phyloP scores from a whole-genome alignment of 768 basidiomycete species.

The Cubamyces sp. region DNA sequence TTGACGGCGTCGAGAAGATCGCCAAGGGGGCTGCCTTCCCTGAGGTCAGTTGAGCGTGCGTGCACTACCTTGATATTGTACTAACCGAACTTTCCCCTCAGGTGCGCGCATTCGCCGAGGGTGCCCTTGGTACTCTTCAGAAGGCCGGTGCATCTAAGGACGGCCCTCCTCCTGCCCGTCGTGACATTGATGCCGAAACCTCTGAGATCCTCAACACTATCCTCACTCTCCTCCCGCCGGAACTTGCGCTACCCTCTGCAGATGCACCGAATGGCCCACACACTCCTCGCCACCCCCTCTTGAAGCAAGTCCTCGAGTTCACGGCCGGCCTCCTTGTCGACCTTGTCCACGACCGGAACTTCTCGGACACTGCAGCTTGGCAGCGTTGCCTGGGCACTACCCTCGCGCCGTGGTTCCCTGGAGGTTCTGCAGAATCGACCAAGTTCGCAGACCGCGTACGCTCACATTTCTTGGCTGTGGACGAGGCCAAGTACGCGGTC shows the following conservation, averaged over 20 bases:
- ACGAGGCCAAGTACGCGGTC: constrained; percentile 68
- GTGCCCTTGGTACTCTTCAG: constrained; percentile 77
- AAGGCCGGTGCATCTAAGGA: constrained; percentile 83
- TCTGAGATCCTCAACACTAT: constrained; percentile 58
- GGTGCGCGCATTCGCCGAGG: constrained; percentile 91
- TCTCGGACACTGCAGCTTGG: constrained; percentile 61
- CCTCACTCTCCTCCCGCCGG: constrained; percentile 60
- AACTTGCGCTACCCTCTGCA: constrained; percentile 46
- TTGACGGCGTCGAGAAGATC: constrained; percentile 90
- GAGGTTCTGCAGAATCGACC: constrained; percentile 46
- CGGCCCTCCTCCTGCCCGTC: constrained; percentile 67
- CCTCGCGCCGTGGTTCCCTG: constrained; percentile 67
- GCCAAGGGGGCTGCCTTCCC: constrained; percentile 93
- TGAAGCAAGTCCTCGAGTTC: constrained; percentile 69
- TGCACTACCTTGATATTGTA: constrained; percentile 7
- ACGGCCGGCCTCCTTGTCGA: constrained; percentile 78
- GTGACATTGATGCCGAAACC: constrained; percentile 70
- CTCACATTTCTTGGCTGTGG: constrained; percentile 75
- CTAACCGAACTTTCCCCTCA: constrained; percentile 31
- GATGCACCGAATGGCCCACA: constrained; percentile 54
- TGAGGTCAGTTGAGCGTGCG: constrained; percentile 56
- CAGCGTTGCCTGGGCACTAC: constrained; percentile 73
- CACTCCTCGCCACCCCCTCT: constrained; percentile 56
- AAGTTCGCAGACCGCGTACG: constrained; percentile 68
- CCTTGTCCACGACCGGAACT: constrained; percentile 64